These are phyloP conservation scores for Fusarium decemcellulare DNA, from an alignment of 2,329 filamentous ascomycete genomes.

Conservation along the genomic window DNA sequence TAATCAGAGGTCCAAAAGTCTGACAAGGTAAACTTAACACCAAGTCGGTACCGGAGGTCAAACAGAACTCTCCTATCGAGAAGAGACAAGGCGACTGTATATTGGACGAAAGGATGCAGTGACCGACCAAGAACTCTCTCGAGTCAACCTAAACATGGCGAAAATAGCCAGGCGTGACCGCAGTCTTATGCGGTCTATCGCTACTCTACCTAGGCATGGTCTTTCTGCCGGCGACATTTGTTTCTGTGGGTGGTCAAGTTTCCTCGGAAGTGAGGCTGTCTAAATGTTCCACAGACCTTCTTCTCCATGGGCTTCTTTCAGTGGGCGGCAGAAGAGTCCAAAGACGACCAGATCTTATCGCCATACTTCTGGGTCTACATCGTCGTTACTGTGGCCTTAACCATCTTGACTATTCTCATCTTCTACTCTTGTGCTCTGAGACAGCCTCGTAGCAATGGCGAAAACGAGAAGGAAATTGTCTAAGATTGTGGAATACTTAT, in stretches of 20 bases:
- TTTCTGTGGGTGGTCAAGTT: constrained; percentile 28
- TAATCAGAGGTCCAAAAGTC: too few relatives aligned
- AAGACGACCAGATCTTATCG: background rate
- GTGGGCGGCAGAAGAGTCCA: background rate
- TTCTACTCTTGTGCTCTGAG: background rate
- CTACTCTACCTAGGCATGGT: constrained; percentile 41
- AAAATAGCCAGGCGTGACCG: constrained; percentile 27
- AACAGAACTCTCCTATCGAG: too few relatives aligned
- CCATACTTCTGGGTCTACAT: constrained; percentile 1
- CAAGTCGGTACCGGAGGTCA: too few relatives aligned
- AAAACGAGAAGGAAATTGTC: too few relatives aligned
- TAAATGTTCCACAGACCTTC: constrained; percentile 4
- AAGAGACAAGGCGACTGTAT: too few relatives aligned
- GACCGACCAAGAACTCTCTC: constrained; percentile 12
- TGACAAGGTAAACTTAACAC: too few relatives aligned
- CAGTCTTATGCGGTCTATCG: constrained; percentile 35
- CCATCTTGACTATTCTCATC: background rate
- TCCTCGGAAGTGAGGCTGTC: background rate
- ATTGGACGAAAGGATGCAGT: constrained; percentile 27
- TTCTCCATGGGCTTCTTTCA: constrained; percentile 18
- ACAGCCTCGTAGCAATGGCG: too few relatives aligned
- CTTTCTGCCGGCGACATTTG: constrained; percentile 48
- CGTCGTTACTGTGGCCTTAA: background rate
- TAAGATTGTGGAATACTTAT: too few relatives aligned
- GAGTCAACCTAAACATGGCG: constrained; percentile 27